Conservation (phyloP, 257 asterid species). For the Knoxia roxburghii region DNA sequence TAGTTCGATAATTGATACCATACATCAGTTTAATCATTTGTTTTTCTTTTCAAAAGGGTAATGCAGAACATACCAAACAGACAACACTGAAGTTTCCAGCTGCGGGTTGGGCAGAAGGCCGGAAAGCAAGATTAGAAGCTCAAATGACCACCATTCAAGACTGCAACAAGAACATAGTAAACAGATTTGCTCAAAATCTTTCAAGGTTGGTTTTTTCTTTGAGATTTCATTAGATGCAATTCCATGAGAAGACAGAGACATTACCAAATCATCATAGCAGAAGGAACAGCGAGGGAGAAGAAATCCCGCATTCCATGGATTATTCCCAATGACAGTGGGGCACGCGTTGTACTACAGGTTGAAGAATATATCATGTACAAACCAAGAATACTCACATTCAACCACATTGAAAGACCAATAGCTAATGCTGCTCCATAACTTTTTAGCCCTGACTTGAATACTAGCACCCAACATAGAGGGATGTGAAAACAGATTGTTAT, state of each 20-base stretch:
- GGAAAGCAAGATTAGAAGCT: conserved; percentile 44
- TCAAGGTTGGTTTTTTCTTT: neutral
- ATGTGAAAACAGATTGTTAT: conserved; percentile 43
- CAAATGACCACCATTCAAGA: conserved; percentile 71
- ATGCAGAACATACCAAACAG: conserved; percentile 50
- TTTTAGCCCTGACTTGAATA: conserved; percentile 34
- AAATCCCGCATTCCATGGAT: conserved; percentile 34
- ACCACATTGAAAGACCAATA: conserved; percentile 45
- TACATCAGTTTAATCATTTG: too few species aligned
- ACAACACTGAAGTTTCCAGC: conserved; percentile 61
- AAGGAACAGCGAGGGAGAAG: conserved; percentile 51
- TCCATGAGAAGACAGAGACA: neutral
- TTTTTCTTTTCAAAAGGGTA: neutral
- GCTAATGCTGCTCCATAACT: conserved; percentile 49
- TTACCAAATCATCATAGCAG: conserved; percentile 71
- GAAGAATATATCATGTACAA: conserved; percentile 34
- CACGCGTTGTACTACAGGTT: conserved; percentile 35
- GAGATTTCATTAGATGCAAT: neutral
- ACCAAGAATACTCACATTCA: conserved; percentile 40
- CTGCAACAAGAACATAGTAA: conserved; percentile 22
- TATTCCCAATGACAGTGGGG: conserved; percentile 34
- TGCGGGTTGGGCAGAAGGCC: conserved; percentile 58
- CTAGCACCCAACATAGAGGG: conserved; percentile 41
- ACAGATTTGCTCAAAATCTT: neutral
- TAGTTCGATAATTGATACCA: too few species aligned